Conservation (phyloP, 2,329 filamentous ascomycete genomes). For the Ophiostoma sp. region DNA sequence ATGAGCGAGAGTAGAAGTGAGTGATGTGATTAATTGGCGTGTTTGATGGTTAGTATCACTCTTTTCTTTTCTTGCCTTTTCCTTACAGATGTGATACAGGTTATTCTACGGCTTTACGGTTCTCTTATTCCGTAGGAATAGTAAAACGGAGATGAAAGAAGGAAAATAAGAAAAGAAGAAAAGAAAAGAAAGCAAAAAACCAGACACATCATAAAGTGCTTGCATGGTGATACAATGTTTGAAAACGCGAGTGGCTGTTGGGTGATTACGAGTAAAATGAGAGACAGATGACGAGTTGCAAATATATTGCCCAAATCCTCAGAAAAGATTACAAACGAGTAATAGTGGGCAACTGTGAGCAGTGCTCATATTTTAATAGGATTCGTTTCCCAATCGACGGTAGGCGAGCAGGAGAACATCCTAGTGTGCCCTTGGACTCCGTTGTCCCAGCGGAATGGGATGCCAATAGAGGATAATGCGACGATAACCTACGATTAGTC, state of each 20-base stretch:
- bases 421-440: background rate
- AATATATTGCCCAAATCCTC: too few relatives aligned
- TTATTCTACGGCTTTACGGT: background rate
- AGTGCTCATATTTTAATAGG: background rate
- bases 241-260: constrained; percentile 6
- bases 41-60: background rate
- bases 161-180: too few relatives aligned
- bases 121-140: background rate
- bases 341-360: background rate
- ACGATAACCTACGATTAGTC: background rate
- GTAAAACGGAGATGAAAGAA: too few relatives aligned
- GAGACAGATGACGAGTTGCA: too few relatives aligned
- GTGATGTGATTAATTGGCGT: background rate
- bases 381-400: background rate
- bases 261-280: background rate
- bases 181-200: background rate
- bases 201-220: background rate
- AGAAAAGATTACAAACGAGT: too few relatives aligned
- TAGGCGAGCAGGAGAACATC: background rate
- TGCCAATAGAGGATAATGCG: background rate
- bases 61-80: too few relatives aligned
- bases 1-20: background rate
- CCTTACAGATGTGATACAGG: too few relatives aligned
- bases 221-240: background rate
- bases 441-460: background rate